Evolutionary conservation across 345 rosid species (phyloP).

Genomic region (Lepidium sativum): DNA sequence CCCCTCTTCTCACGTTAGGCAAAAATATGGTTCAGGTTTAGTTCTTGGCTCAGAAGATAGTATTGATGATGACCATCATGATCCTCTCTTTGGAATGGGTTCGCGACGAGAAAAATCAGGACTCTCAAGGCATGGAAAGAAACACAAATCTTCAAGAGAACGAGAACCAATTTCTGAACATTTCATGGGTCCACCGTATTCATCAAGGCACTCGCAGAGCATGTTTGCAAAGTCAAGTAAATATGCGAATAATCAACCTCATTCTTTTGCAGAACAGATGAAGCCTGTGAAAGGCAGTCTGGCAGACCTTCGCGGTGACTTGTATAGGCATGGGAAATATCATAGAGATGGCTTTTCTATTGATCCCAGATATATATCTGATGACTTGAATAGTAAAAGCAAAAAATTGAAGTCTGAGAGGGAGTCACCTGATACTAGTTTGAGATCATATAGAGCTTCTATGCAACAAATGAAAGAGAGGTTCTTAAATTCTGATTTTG

Average conservation of each 20-base stretch:
- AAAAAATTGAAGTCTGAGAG: slow-evolving; percentile 56
- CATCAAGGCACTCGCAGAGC: slow-evolving; percentile 39
- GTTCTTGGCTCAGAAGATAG: slow-evolving; percentile 41
- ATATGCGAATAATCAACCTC: slow-evolving; percentile 40
- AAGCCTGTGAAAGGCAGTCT: slow-evolving; percentile 58
- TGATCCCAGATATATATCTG: slow-evolving; percentile 48
- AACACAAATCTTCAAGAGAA: slow-evolving; percentile 35
- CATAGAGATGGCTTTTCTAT: slow-evolving; percentile 37
- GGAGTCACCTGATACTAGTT: slow-evolving; percentile 48
- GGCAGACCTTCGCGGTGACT: slow-evolving; percentile 38
- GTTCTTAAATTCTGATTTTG: slow-evolving; percentile 46
- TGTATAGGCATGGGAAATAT: slow-evolving; percentile 39
- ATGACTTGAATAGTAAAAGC: slow-evolving; percentile 50
- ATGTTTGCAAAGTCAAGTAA: slow-evolving; percentile 36
- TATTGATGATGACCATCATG: slow-evolving; percentile 44
- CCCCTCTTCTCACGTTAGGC: slow-evolving; percentile 36
- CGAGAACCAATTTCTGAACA: slow-evolving; percentile 36
- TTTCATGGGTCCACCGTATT: slow-evolving; percentile 46
- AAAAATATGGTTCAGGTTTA: slow-evolving; percentile 40
- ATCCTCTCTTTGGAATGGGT: slow-evolving; percentile 58
- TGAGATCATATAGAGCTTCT: slow-evolving; percentile 42
- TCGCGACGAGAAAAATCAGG: slow-evolving; percentile 43
- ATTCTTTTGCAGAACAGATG: slow-evolving; percentile 43
- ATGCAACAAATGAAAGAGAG: slow-evolving; percentile 49
- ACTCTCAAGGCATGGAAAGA: slow-evolving; percentile 44